Conservation (phyloP, 2,329 filamentous ascomycete species). For the Corynespora cassiicola region DNA sequence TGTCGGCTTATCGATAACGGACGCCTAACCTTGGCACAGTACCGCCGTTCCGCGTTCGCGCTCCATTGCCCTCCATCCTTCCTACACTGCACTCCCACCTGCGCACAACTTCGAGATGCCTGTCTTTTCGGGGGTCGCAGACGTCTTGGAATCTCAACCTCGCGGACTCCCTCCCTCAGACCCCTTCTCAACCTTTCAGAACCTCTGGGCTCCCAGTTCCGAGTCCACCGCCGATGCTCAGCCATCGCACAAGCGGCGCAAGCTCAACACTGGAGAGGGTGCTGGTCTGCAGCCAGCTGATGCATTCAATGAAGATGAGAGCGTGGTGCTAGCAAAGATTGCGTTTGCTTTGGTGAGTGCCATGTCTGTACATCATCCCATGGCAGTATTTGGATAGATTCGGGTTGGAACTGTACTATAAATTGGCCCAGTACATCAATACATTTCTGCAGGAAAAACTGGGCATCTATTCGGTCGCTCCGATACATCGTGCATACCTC, state of each 20-base stretch:
- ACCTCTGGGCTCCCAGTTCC: constrained; percentile 17
- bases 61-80: constrained; percentile 1
- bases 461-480: too few relatives aligned
- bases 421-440: constrained; percentile 7
- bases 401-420: not conserved
- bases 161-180: constrained; percentile 7
- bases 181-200: constrained; percentile 15
- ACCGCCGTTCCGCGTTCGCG: constrained; percentile 12
- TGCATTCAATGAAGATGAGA: constrained; percentile 20
- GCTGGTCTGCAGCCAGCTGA: constrained; percentile 5
- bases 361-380: constrained; percentile 1
- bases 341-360: constrained; percentile 33
- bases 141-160: constrained; percentile 15
- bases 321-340: constrained; percentile 36
- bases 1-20: too few relatives aligned
- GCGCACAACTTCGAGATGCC: constrained; percentile 18
- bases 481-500: not conserved
- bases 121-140: constrained; percentile 21
- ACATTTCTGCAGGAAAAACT: constrained; percentile 3
- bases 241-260: constrained; percentile 36
- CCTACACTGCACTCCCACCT: constrained; percentile 3
- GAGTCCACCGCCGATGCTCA: constrained; percentile 9
- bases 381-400: not conserved
- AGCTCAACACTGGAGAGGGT: constrained; percentile 17
- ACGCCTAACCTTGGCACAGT: constrained; percentile 24